phyloP scores from a whole-genome alignment of 208 protist genomes.

The Trypanosoma mega region DNA sequence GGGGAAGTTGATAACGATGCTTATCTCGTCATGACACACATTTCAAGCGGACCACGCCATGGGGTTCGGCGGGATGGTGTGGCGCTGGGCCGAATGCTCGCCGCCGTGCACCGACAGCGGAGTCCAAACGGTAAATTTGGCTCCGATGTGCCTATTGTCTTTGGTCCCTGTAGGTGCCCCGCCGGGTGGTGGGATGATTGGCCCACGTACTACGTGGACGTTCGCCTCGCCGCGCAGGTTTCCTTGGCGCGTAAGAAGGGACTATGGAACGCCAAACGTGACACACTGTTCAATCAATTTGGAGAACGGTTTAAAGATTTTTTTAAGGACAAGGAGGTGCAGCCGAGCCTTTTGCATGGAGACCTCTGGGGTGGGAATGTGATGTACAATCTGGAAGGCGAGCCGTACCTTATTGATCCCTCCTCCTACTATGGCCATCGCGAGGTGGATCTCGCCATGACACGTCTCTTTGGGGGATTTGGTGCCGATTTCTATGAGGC shows the following conservation, averaged over 20 bases:
- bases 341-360: slow-evolving; percentile 27
- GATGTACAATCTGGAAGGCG: slow-evolving; percentile 16
- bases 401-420: slow-evolving; percentile 30
- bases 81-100: slow-evolving; percentile 16
- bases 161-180: neutral
- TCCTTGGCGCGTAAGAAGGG: slow-evolving; percentile 14
- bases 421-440: slow-evolving; percentile 31
- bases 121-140: slow-evolving; percentile 25
- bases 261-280: slow-evolving; percentile 12
- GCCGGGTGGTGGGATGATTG: slow-evolving; percentile 24
- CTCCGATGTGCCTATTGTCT: neutral
- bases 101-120: slow-evolving; percentile 17
- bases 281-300: slow-evolving; percentile 18
- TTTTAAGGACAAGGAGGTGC: neutral
- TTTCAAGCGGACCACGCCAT: neutral
- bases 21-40: slow-evolving; percentile 23
- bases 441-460: slow-evolving; percentile 38
- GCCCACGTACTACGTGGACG: slow-evolving; percentile 21
- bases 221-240: slow-evolving; percentile 18
- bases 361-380: slow-evolving; percentile 32
- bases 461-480: slow-evolving; percentile 36
- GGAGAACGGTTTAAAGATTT: slow-evolving; percentile 20
- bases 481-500: slow-evolving; percentile 29
- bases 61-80: slow-evolving; percentile 8
- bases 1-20: slow-evolving; percentile 13